These are phyloP conservation scores for Cadophora sp. DNA, from an alignment of 2,329 filamentous ascomycete species.

Conservation along the genomic window DNA sequence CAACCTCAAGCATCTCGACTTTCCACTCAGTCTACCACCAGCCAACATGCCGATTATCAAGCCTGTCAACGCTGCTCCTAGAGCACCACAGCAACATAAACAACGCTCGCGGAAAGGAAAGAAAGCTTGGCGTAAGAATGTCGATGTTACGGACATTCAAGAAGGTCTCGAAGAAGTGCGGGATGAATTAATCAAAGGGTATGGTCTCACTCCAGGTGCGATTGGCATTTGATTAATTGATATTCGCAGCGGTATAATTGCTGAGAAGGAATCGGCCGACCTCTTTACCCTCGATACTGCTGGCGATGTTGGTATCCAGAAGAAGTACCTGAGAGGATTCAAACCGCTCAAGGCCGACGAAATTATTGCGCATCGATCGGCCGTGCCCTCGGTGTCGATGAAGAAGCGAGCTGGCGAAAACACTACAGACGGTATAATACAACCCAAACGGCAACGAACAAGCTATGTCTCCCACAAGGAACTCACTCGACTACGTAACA, in stretches of 20 bases:
- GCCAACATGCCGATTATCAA: constrained; percentile 43
- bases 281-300: constrained; percentile 84
- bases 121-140: constrained; percentile 98
- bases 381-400: constrained; percentile 77
- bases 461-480: constrained; percentile 88
- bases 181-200: constrained; percentile 92
- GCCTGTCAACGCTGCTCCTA: constrained; percentile 51
- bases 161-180: constrained; percentile 83
- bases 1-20: neutral
- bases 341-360: constrained; percentile 90
- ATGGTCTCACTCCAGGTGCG: constrained; percentile 37
- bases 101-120: constrained; percentile 97
- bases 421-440: constrained; percentile 74
- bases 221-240: constrained; percentile 24
- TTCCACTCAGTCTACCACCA: neutral
- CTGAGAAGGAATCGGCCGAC: constrained; percentile 81
- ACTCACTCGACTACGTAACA: constrained; percentile 75
- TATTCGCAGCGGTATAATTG: constrained; percentile 74
- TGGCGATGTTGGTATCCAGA: constrained; percentile 71
- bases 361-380: constrained; percentile 85
- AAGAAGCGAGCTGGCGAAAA: constrained; percentile 78
- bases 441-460: constrained; percentile 75
- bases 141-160: constrained; percentile 88
- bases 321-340: constrained; percentile 69
- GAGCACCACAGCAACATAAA: constrained; percentile 79